Evolutionary conservation across 331 rosid species (phyloP).

Genomic region (Arachis monticola): DNA sequence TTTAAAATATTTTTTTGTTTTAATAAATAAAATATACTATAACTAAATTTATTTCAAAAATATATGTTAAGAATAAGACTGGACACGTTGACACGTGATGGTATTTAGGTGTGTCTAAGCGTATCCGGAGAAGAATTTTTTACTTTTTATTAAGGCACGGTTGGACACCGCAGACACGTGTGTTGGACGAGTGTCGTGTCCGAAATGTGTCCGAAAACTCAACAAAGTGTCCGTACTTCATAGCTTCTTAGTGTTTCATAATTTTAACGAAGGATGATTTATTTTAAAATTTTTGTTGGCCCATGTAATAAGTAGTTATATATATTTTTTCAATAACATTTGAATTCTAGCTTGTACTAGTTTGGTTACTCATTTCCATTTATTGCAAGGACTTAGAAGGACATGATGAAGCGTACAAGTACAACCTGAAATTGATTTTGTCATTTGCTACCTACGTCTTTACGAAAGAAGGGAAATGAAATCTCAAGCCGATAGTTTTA

Average conservation of each 20-base stretch:
- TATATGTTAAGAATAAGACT: too few relatives aligned
- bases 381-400: not conserved
- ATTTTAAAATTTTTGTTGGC: slow-evolving; percentile 3
- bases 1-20: too few relatives aligned
- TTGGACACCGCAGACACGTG: too few relatives aligned
- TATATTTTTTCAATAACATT: not conserved
- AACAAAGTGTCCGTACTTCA: too few relatives aligned
- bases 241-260: not conserved
- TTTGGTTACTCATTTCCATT: not conserved
- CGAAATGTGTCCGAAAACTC: too few relatives aligned
- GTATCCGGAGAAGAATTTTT: too few relatives aligned
- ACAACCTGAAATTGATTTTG: not conserved
- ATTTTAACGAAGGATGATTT: not conserved
- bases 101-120: too few relatives aligned
- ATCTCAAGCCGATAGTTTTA: not conserved
- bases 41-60: too few relatives aligned
- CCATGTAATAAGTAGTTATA: not conserved
- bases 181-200: too few relatives aligned
- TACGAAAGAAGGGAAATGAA: not conserved
- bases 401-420: not conserved
- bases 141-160: too few relatives aligned
- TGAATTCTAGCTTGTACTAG: not conserved
- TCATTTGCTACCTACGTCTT: not conserved
- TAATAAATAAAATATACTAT: too few relatives aligned
- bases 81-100: too few relatives aligned